Conservation (phyloP, 192 early-diverging fungal genomes). For the Allomyces arbusculus region DNA sequence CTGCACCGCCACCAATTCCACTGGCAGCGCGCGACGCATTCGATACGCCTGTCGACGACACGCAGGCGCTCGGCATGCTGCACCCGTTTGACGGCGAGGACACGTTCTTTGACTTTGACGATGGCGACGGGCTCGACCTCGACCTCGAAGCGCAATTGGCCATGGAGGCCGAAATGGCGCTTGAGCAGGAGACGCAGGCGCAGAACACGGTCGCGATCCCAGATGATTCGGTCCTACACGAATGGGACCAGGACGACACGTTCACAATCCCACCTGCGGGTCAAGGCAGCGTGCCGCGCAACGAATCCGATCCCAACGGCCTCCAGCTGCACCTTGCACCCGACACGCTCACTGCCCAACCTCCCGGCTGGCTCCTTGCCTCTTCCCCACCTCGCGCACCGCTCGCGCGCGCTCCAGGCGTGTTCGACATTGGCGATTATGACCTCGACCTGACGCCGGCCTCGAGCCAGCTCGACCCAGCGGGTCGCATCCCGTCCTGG, state of each 20-base stretch:
- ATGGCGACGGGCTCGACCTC: background rate
- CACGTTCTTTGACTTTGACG: background rate
- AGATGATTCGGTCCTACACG: background rate
- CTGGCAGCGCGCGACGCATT: no score
- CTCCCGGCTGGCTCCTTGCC: background rate
- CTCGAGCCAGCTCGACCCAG: no score
- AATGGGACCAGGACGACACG: background rate
- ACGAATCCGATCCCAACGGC: background rate
- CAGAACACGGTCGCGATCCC: background rate
- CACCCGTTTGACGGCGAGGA: no score
- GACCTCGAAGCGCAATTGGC: background rate
- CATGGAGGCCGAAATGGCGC: background rate
- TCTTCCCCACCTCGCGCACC: no score
- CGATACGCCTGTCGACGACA: no score
- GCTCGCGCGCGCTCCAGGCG: no score
- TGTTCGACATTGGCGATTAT: no score
- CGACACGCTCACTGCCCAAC: background rate
- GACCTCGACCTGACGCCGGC: no score
- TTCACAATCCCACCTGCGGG: background rate
- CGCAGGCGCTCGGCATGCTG: no score
- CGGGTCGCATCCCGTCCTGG: no score
- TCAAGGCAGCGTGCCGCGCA: background rate
- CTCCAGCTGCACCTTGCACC: background rate
- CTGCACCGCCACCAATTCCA: no score
- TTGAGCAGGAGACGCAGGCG: background rate